Conservation (phyloP, 257 asterid genomes). For the Salvia miltiorrhiza region DNA sequence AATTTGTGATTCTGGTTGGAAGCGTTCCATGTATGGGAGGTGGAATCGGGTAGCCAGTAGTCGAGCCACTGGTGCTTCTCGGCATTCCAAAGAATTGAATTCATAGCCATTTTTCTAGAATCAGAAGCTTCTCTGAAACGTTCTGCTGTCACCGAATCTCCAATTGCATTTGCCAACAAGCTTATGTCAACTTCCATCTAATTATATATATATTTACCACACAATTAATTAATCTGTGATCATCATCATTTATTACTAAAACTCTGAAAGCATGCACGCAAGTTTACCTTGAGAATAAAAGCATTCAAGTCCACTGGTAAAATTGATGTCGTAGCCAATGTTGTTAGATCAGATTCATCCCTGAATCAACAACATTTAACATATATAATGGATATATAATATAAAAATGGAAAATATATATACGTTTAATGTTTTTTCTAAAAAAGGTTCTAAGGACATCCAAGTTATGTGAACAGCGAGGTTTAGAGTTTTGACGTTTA, state of each 20-base stretch:
- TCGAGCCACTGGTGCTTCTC: conserved; percentile 88
- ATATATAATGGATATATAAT: too few species aligned
- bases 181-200: conserved; percentile 93
- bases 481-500: too few species aligned
- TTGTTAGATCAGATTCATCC: conserved; percentile 63
- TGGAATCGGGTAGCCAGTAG: conserved; percentile 52
- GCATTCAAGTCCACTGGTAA: conserved; percentile 91
- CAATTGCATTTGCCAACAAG: conserved; percentile 50
- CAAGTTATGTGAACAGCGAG: too few species aligned
- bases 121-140: conserved; percentile 48
- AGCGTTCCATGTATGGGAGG: conserved; percentile 43
- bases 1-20: conserved; percentile 54
- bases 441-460: too few species aligned
- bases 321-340: conserved; percentile 64
- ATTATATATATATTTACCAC: neutral
- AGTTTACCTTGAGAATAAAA: conserved; percentile 62
- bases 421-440: too few species aligned
- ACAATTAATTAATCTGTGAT: too few species aligned
- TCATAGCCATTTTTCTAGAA: conserved; percentile 60
- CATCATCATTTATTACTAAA: too few species aligned
- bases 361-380: conserved; percentile 25
- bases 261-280: too few species aligned
- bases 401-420: too few species aligned
- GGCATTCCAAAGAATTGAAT: conserved; percentile 63
- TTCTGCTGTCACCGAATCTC: conserved; percentile 37